Evolutionary conservation across 148 eudicot genomes (phyloP), one percentile per base, ranked within the genome.

Genomic region (Amaranthus hypochondriacus): DNA sequence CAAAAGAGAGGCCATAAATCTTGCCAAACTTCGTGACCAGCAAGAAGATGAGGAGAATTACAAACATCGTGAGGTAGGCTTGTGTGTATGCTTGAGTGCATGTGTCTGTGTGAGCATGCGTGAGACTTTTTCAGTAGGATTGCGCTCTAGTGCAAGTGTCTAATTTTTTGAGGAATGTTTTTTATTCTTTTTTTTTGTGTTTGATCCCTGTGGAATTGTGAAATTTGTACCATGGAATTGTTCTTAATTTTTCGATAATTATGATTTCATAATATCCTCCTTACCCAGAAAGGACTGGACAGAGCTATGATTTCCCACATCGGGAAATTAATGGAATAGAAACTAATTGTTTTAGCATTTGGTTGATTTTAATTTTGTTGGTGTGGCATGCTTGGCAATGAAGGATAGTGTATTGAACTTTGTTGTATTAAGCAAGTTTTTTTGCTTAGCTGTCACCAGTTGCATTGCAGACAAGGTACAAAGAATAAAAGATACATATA

Each of bases 1-100:
- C 75, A 84, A 83, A 77, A 90, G 85, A 83, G 96, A 90, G 78
- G 89, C 92, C 4, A 79, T 81, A 75, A 89, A 96, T 82, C 90
- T 96, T 78, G 88, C 80, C 63, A 82, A 80, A 80, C 79, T 87
- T 71, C 91, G 94, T 66, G 96, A 96, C 78, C 85, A 87, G 81
- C 92, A 92, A 83, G 90, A 90, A 83, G 97, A 90, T 72, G 97
- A 89, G 70, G 99, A 96, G 80, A 92, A 86, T 75, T 63, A 73
- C 85, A 90, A 84, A 79, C 99, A 96, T 84, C 89, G 94, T 18
- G 92, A 96, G 99, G 99, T 96, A 79, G 14, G 70, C 3, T 28
- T 15, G 28, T 65, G 39, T 18, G 12, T 49, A 7, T 65, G 52
- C 7, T 9, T 66, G 51, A 14, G 39, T 7, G 28, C n/a, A 53